Evolutionary conservation across 768 basidiomycete genomes (phyloP).

Genomic region (Hortiboletus flavorubellus): DNA sequence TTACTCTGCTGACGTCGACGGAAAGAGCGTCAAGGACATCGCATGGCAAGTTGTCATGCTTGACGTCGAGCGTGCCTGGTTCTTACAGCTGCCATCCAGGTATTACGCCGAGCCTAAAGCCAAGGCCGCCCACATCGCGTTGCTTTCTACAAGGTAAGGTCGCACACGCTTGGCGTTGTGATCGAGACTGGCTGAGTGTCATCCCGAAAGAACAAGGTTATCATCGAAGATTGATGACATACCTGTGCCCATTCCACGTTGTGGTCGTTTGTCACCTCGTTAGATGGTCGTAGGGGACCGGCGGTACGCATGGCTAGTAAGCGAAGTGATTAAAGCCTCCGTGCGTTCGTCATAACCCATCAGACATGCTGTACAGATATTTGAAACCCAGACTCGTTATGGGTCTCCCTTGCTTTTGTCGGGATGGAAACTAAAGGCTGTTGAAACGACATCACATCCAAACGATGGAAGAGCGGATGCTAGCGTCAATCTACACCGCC

Average conservation of each 20-base stretch:
- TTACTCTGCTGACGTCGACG: conserved; percentile 56
- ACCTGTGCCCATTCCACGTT: not conserved
- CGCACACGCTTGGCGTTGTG: not conserved
- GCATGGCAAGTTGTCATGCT: conserved; percentile 51
- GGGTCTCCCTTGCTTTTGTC: no score
- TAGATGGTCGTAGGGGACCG: not conserved
- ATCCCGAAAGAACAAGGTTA: conserved; percentile 18
- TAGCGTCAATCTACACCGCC: no score
- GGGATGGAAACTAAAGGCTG: no score
- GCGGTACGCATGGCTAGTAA: no score
- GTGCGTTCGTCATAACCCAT: no score
- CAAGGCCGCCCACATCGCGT: conserved; percentile 64
- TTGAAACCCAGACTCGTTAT: no score
- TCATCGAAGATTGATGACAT: conserved; percentile 17
- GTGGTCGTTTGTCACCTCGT: not conserved
- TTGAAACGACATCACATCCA: no score
- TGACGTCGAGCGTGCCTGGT: not conserved
- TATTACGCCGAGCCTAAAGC: conserved; percentile 59
- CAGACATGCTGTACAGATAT: no score
- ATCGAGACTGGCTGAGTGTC: not conserved
- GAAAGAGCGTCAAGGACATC: conserved; percentile 49
- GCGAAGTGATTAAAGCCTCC: no score
- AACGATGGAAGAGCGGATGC: no score
- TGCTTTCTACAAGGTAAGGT: conserved; percentile 75
- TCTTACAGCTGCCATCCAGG: conserved; percentile 37